Percentiles rank a stretch among this genome's conserved stretches.
Evolutionary conservation across 73 alveolate genomes (phyloP).

Genomic region (Tetrahymena malaccensis): DNA sequence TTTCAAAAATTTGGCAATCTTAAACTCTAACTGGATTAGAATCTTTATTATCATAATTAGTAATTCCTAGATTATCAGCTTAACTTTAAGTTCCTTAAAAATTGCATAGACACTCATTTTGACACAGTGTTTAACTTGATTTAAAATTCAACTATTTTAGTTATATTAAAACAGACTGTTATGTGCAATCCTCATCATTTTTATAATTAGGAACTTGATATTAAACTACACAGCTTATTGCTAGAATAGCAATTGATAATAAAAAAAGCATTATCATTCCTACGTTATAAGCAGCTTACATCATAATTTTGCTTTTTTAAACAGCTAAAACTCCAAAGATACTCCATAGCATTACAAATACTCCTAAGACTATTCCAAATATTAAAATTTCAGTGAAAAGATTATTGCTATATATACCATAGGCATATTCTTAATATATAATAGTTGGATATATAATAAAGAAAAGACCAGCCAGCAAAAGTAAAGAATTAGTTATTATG

Average conservation of each 20-base stretch:
- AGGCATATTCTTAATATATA: not conserved
- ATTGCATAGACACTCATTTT: not conserved
- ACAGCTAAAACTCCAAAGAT: not conserved
- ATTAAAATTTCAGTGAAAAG: not conserved
- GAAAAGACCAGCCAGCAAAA: not conserved
- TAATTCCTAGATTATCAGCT: not conserved
- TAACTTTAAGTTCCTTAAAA: not conserved
- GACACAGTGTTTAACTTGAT: not conserved
- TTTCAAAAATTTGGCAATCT: not conserved
- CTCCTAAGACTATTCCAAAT: not conserved
- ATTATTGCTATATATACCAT: too few species aligned
- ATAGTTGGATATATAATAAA: not conserved
- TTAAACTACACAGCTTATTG: not conserved
- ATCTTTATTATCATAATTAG: too few species aligned
- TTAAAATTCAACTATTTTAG: not conserved
- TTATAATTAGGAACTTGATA: not conserved
- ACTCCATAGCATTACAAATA: not conserved
- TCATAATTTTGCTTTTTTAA: not conserved
- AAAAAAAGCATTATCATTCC: not conserved
- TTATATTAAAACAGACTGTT: not conserved
- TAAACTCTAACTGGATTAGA: not conserved
- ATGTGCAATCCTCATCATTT: not conserved
- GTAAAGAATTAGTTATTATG: not conserved
- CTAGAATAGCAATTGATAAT: not conserved
- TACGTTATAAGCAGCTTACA: not conserved